These are phyloP conservation scores for Saraca asoca DNA, from an alignment of 331 rosid genomes.

Conservation along the genomic window DNA sequence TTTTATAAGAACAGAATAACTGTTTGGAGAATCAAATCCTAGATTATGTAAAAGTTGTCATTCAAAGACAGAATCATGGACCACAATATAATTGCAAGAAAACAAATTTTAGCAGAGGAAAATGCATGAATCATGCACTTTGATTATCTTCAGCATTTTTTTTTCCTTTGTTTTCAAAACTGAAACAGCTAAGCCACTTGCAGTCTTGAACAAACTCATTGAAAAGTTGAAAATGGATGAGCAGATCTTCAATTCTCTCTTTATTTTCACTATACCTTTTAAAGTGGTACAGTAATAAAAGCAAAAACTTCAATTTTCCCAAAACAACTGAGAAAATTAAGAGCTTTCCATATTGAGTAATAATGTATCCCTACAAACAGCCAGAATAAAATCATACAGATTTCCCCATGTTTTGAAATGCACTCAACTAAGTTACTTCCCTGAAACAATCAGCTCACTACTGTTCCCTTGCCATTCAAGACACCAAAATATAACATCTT, in stretches of 20 bases:
- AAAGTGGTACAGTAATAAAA: no score
- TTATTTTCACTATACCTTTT: no score
- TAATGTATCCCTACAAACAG: conserved; percentile 20
- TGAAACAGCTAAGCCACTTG: neutral
- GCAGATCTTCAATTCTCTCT: no score
- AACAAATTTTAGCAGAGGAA: conserved; percentile 16
- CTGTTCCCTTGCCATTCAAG: conserved; percentile 39
- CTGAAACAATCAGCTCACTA: conserved; percentile 29
- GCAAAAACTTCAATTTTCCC: no score
- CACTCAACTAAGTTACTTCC: conserved; percentile 40
- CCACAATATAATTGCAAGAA: conserved; percentile 5
- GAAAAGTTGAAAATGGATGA: conserved; percentile 1
- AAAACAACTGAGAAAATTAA: neutral
- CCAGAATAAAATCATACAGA: conserved; percentile 22
- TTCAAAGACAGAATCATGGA: neutral
- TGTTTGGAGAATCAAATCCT: no score
- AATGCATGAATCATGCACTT: neutral
- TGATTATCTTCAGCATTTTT: neutral
- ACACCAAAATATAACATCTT: conserved; percentile 33
- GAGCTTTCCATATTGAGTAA: conserved; percentile 3
- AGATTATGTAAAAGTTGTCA: no score
- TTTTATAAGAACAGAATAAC: no score
- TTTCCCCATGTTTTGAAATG: conserved; percentile 26
- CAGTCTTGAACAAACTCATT: neutral
- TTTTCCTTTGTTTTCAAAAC: conserved; percentile 23